Conservation (phyloP, 257 asterid species). For the Cinchona pubescens region DNA sequence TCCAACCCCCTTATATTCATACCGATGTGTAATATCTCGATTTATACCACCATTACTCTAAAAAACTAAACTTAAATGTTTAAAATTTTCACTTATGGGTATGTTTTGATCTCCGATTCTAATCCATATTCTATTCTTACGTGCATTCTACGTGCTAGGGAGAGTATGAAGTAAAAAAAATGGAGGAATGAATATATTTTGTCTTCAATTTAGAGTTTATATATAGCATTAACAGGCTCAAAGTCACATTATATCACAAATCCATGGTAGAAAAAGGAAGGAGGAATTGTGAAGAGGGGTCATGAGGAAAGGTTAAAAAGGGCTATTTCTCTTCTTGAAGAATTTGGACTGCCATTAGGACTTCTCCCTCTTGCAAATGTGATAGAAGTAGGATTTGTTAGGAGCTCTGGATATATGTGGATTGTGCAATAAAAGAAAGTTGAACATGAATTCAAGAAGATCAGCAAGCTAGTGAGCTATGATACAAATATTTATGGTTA, state of each 20-base stretch:
- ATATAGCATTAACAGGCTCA: neutral
- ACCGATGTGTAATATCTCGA: no score
- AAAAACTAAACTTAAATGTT: no score
- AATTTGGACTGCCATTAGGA: slow-evolving; percentile 17
- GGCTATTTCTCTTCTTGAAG: slow-evolving; percentile 24
- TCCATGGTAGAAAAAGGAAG: slow-evolving; percentile 20
- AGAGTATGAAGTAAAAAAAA: no score
- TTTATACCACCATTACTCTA: no score
- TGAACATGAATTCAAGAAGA: slow-evolving; percentile 56
- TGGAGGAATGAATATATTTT: no score
- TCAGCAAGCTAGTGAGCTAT: slow-evolving; percentile 58
- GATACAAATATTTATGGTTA: slow-evolving; percentile 44
- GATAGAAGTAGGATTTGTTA: slow-evolving; percentile 48
- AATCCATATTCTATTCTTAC: no score
- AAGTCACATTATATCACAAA: neutral
- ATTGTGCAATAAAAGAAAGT: slow-evolving; percentile 54
- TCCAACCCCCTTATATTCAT: no score
- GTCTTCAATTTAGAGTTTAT: neutral
- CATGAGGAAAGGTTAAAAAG: slow-evolving; percentile 20
- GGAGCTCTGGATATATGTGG: slow-evolving; percentile 65
- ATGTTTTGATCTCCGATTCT: no score
- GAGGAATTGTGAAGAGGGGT: slow-evolving; percentile 24
- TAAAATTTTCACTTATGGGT: no score
- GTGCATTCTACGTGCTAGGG: no score
- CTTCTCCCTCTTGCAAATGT: slow-evolving; percentile 11